Evolutionary conservation across 257 asterid genomes (phyloP), one percentile per base, ranked within the genome.

Genomic region (Nicotiana benthamiana): DNA sequence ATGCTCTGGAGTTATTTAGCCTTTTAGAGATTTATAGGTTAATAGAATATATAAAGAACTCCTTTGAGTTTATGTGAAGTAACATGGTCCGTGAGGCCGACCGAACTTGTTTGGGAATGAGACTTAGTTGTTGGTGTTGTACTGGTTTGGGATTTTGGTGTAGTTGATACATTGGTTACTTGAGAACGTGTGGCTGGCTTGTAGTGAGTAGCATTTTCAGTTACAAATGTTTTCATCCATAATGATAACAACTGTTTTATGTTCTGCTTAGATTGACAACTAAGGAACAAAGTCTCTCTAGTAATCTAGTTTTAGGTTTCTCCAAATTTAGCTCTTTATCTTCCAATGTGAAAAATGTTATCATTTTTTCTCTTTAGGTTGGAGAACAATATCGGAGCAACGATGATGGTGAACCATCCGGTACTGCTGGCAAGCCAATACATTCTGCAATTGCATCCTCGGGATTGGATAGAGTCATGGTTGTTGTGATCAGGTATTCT

Each of bases 361-460:
- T 12, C 30, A 17, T 60, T 76, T 57, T 18, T 78, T n/a, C 77
- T 74, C 63, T 82, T 36, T 84, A 95, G 99, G 90, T 91, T 82
- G 98, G 98, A 68, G 97, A 86, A 83, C 98, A 92, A 43, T 89
- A 86, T 72, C 94, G 97, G 81, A 88, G 97, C 82, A 92, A 90
- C 61, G 99, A 95, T 86, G 97, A 92, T n/a, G 97, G 98, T 0
- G 99, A 95, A 82, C 99, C 99, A 60, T 92, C 97, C 8, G 98
- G 98, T 78, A 95, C 99, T 10, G 99, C 98, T 83, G 99, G 99
- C 63, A 95, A 93, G 88, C 98, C 99, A 3, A 95, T 95, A 80
- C 90, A 72, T 48, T 93, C 98, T 64, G 97, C 97, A 51, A 92
- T 95, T 74, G 93, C 68, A 24, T 90, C 98, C 57, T 92, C 99